Evolutionary conservation across 2,329 filamentous ascomycete species (phyloP).

Genomic region (Phaeosphaeria sp.): DNA sequence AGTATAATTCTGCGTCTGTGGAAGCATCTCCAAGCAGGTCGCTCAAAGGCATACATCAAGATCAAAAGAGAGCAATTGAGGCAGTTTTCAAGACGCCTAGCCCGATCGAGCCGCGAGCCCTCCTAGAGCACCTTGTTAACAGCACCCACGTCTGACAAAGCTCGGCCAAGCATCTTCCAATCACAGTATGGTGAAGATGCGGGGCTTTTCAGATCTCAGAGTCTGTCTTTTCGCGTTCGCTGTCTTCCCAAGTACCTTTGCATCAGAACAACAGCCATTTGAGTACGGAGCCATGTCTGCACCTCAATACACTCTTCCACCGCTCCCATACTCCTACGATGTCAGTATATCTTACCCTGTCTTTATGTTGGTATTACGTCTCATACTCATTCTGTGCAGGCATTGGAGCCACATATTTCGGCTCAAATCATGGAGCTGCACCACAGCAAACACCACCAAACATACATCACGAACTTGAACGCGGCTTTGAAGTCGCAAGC

Average conservation of each 20-base stretch:
- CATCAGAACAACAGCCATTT: conserved; percentile 44
- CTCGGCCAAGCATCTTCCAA: conserved; percentile 9
- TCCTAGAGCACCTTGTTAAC: conserved; percentile 40
- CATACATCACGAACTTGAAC: conserved; percentile 80
- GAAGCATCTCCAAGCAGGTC: no score
- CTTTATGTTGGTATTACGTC: not conserved
- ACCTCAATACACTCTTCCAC: conserved; percentile 66
- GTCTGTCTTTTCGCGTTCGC: conserved; percentile 20
- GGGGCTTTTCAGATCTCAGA: conserved; percentile 21
- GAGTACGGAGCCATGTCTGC: conserved; percentile 46
- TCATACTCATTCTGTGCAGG: conserved; percentile 53
- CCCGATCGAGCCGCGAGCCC: conserved; percentile 21
- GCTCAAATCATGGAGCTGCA: conserved; percentile 82
- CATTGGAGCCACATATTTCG: conserved; percentile 76
- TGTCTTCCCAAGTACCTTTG: conserved; percentile 15
- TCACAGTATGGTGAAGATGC: conserved; percentile 30
- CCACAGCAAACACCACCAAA: conserved; percentile 79
- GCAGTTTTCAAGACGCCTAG: conserved; percentile 34
- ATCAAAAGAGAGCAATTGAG: conserved; percentile 31
- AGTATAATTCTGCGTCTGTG: not conserved
- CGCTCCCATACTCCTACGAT: conserved; percentile 73
- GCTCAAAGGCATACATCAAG: not conserved
- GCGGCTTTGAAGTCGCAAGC: conserved; percentile 67
- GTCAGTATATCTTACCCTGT: conserved; percentile 54
- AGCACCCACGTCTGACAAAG: conserved; percentile 23